These are phyloP conservation scores for Flaveria sonorensis DNA, from an alignment of 129 eudicot species.

Conservation along the genomic window DNA sequence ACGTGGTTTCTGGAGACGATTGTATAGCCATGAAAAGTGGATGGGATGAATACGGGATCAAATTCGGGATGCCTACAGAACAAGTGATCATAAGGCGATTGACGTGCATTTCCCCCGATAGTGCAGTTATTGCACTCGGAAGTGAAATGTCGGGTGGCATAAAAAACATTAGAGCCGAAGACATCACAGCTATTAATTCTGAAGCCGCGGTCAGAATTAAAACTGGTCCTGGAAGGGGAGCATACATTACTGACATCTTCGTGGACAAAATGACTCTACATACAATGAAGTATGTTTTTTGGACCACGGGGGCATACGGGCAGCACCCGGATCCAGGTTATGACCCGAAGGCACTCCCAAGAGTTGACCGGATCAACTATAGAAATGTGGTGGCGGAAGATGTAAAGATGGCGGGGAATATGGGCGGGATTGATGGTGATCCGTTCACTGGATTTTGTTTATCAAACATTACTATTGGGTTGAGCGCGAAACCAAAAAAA, in stretches of 20 bases:
- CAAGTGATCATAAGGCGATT: constrained; percentile 56
- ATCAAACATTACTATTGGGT: constrained; percentile 52
- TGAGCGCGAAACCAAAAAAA: constrained; percentile 39
- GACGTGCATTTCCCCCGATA: constrained; percentile 77
- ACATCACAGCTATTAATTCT: constrained; percentile 58
- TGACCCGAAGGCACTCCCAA: constrained; percentile 72
- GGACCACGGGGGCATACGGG: constrained; percentile 72
- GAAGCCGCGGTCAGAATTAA: constrained; percentile 69
- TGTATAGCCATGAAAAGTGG: constrained; percentile 83
- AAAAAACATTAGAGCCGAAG: constrained; percentile 68
- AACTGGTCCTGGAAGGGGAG: constrained; percentile 73
- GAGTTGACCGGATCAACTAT: constrained; percentile 44
- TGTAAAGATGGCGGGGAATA: constrained; percentile 55
- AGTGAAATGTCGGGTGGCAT: constrained; percentile 96
- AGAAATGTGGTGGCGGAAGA: constrained; percentile 48
- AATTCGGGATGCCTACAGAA: constrained; percentile 59
- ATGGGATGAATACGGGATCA: constrained; percentile 83
- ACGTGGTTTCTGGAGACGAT: constrained; percentile 72
- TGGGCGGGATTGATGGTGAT: constrained; percentile 58
- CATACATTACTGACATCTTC: constrained; percentile 59
- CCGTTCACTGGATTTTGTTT: constrained; percentile 62
- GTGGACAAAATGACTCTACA: constrained; percentile 48
- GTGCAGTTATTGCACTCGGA: constrained; percentile 87
- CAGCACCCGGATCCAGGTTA: constrained; percentile 56
- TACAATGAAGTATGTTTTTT: constrained; percentile 71